Evolutionary conservation across 2,329 filamentous ascomycete species (phyloP).

Genomic region (Stenocarpella maydis): DNA sequence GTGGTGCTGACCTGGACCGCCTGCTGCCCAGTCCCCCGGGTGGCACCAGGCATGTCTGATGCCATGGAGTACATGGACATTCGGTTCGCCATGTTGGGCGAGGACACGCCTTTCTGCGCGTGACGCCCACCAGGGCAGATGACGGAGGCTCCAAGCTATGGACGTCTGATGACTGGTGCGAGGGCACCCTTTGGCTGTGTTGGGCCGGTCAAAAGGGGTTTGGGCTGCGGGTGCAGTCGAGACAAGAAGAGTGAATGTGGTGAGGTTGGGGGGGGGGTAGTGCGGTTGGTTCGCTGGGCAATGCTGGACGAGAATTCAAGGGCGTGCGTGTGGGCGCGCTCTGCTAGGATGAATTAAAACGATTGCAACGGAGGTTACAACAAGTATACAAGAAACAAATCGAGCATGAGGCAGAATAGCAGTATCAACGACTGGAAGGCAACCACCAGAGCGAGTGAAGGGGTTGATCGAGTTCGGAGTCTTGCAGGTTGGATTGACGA

Average conservation of each 20-base stretch:
- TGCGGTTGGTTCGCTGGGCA: conserved; percentile 42
- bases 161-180: conserved; percentile 21
- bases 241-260: conserved; percentile 11
- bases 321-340: conserved; percentile 27
- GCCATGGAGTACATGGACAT: conserved; percentile 75
- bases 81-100: conserved; percentile 64
- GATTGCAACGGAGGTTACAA: conserved; percentile 4
- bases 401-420: conserved; percentile 36
- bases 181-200: conserved; percentile 2
- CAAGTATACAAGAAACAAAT: conserved; percentile 33
- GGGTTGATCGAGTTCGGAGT: conserved; percentile 41
- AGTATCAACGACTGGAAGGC: conserved; percentile 48
- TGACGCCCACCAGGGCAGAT: conserved; percentile 46
- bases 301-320: conserved; percentile 37
- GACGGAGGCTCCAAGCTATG: conserved; percentile 41
- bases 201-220: conserved; percentile 30
- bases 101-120: conserved; percentile 38
- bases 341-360: conserved; percentile 30
- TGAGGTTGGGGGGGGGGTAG: conserved; percentile 25
- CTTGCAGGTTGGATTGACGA: conserved; percentile 18
- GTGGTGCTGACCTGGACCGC: conserved; percentile 88
- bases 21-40: conserved; percentile 68
- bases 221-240: conserved; percentile 23
- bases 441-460: conserved; percentile 69
- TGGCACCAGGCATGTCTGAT: conserved; percentile 66